Evolutionary conservation across 2,329 filamentous ascomycete genomes (phyloP), one percentile per base, ranked within the genome.

Genomic region (Pseudogymnoascus sp.): DNA sequence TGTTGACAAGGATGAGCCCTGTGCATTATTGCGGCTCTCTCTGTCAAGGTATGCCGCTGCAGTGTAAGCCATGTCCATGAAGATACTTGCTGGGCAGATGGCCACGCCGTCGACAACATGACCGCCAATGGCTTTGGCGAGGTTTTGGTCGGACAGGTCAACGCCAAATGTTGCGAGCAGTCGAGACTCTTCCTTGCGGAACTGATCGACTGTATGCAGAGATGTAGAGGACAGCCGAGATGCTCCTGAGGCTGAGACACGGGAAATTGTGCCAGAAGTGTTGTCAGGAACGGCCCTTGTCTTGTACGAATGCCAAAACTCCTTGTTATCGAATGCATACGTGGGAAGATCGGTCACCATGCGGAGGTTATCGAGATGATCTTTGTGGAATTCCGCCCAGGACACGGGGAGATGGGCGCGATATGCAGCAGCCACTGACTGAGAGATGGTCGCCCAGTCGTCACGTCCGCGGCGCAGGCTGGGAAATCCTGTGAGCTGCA

Each of bases 251-350:
- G 44, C 15, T 2, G 44, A 2, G 7, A 13, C 21, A 23, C 1
- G 42, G 13, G 44, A 50, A 15, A 26, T 9, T 29, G 44, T n/a
- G 23, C 40, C 3, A 7, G 44, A 50, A n/a, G 21, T n/a, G 7
- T n/a, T 50, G 15, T 50, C 44, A 29, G 13, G 5, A 13, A 50
- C 13, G 7, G 23, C 44, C 7, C 44, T 50, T 26, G 44, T 50
- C 44, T 50, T 50, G 44, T 50, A 50, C 2, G 44, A 29, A 26
- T 50, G 44, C 72, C 73, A 75, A 65, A 87, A 87, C 64, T 79
- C 80, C 76, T 87, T 87, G 67, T 80, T 75, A 70, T 88, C 83
- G 73, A 84, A 88, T 10, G 77, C 78, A 72, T 88, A 88, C 1
- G 80, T 79, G 1, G 86, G 86, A 7, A 88, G 74, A 2, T 77